Evolutionary conservation across 345 rosid genomes (phyloP).

Genomic region (Sonneratia caseolaris): DNA sequence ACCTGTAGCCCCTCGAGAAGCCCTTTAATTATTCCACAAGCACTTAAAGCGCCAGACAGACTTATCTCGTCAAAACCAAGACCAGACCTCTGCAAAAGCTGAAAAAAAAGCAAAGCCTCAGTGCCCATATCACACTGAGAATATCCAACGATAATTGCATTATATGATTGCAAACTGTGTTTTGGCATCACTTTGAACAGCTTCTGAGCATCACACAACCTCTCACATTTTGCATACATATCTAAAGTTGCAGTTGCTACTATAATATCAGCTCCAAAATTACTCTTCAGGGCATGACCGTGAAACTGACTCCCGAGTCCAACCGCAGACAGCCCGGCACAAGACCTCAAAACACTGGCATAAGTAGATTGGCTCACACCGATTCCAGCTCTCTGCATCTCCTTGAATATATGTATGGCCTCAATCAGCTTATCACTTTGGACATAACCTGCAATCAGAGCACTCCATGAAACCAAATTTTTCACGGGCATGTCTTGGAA

Average conservation of each 20-base stretch:
- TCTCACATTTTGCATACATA: conserved; percentile 84
- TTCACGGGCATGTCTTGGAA: conserved; percentile 51
- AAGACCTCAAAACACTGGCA: conserved; percentile 76
- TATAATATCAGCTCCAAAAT: conserved; percentile 48
- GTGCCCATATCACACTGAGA: conserved; percentile 41
- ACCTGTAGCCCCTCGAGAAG: conserved; percentile 60
- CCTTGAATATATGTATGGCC: conserved; percentile 58
- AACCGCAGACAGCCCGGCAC: conserved; percentile 49
- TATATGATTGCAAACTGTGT: conserved; percentile 60
- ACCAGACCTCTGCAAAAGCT: conserved; percentile 35
- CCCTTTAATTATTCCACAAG: conserved; percentile 63
- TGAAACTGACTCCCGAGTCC: conserved; percentile 71
- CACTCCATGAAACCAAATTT: conserved; percentile 83
- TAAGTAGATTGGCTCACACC: conserved; percentile 76
- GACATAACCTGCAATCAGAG: conserved; percentile 70
- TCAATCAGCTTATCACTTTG: conserved; percentile 39
- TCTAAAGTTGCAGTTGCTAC: conserved; percentile 87
- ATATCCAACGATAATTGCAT: conserved; percentile 78
- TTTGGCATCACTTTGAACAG: conserved; percentile 50
- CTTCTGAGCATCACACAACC: conserved; percentile 54
- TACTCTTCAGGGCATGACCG: conserved; percentile 60
- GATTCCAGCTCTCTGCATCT: conserved; percentile 44
- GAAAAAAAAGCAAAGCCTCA: conserved; percentile 56
- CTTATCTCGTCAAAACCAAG: conserved; percentile 70
- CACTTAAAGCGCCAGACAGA: conserved; percentile 78